These are phyloP conservation scores for Cryphonectria parasitica DNA, from an alignment of 2,329 filamentous ascomycete genomes.

Conservation along the genomic window DNA sequence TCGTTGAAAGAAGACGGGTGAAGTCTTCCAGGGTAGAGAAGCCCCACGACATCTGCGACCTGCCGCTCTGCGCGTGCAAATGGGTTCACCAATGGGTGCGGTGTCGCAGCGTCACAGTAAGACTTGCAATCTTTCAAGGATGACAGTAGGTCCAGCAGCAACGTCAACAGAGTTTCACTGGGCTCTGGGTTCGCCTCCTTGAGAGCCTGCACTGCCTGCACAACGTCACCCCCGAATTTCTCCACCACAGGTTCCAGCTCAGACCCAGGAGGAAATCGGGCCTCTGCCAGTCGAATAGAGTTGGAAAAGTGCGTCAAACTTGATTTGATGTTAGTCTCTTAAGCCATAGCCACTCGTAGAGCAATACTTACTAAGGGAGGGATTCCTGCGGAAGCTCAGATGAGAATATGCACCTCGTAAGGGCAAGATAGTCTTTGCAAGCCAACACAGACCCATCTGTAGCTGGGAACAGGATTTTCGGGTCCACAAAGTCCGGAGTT, in stretches of 20 bases:
- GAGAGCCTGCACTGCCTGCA: slow-evolving; percentile 44
- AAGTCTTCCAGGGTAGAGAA: slow-evolving; percentile 35
- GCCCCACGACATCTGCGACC: slow-evolving; percentile 35
- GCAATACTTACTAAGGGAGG: slow-evolving; percentile 37
- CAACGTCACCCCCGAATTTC: slow-evolving; percentile 40
- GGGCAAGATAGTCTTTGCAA: slow-evolving; percentile 37
- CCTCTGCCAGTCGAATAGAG: slow-evolving; percentile 12
- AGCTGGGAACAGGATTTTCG: slow-evolving; percentile 4
- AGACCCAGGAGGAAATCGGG: slow-evolving; percentile 32
- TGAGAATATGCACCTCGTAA: slow-evolving; percentile 42
- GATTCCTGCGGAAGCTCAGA: slow-evolving; percentile 39
- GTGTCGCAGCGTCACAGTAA: slow-evolving; percentile 32
- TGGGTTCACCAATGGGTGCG: slow-evolving; percentile 31
- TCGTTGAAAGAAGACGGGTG: background rate
- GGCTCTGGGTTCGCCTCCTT: slow-evolving; percentile 38
- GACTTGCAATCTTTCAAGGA: slow-evolving; percentile 32
- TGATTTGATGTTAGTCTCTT: no score
- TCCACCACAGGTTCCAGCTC: slow-evolving; percentile 33
- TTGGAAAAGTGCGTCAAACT: no score
- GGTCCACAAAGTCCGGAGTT: slow-evolving; percentile 30
- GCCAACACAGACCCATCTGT: slow-evolving; percentile 32
- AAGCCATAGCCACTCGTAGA: no score
- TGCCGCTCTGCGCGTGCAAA: slow-evolving; percentile 37
- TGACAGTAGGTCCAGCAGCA: slow-evolving; percentile 31
- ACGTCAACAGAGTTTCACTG: slow-evolving; percentile 29